phyloP scores from a whole-genome alignment of 1,284 basidiomycete species.

The Bjerkandera adusta region DNA sequence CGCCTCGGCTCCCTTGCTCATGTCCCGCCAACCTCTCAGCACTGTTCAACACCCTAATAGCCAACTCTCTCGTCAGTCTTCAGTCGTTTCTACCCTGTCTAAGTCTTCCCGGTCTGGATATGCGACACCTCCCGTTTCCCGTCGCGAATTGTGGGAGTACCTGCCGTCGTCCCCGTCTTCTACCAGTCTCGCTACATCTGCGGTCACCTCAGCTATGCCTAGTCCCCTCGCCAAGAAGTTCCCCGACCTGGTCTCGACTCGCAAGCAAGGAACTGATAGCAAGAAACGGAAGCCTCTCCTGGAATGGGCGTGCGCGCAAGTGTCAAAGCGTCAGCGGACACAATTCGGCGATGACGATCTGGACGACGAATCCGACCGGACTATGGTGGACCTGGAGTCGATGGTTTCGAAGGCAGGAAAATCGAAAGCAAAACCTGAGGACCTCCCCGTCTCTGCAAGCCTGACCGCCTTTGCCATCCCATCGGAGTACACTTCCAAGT shows the following conservation, averaged over 20 bases:
- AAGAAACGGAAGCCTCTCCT: conserved; percentile 30
- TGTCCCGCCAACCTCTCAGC: conserved; percentile 15
- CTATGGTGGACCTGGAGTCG: conserved; percentile 1
- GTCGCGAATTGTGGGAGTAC: conserved; percentile 23
- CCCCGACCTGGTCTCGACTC: not conserved
- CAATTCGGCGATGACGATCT: conserved; percentile 16
- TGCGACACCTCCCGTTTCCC: conserved; percentile 6
- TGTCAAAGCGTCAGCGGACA: conserved; percentile 33
- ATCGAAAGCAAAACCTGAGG: not conserved
- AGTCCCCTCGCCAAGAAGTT: conserved; percentile 11
- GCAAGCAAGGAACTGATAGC: not conserved
- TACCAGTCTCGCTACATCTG: conserved; percentile 5
- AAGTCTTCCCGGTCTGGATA: conserved; percentile 2
- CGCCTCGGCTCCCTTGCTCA: conserved; percentile 8
- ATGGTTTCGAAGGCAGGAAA: conserved; percentile 1
- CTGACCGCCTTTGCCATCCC: conserved; percentile 20
- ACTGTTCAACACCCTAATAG: conserved; percentile 3
- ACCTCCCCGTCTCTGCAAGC: not conserved
- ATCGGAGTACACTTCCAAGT: conserved; percentile 22
- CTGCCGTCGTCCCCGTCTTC: conserved; percentile 21
- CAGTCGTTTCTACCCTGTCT: conserved; percentile 15
- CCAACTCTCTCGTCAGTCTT: conserved; percentile 11
- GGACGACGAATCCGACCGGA: conserved; percentile 17
- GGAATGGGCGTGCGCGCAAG: conserved; percentile 47
- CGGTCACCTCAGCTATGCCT: conserved; percentile 12